phyloP scores from a whole-genome alignment of 2,329 filamentous ascomycete species.

The Sporothrix curviconia region DNA sequence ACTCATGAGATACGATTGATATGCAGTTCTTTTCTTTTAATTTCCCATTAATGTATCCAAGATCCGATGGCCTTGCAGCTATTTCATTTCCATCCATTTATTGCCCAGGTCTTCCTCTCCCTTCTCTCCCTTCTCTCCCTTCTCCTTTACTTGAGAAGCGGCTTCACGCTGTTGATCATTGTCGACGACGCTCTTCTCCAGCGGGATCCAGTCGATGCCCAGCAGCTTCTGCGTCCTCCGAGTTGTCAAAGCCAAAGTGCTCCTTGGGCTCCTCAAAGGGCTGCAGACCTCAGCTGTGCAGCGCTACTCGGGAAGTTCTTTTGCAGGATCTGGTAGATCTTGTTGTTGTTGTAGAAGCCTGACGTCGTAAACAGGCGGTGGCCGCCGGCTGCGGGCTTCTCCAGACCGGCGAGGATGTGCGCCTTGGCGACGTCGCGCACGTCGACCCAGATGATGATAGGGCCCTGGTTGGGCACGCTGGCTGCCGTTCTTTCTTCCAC shows the following conservation, averaged over 20 bases:
- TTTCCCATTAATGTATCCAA: not conserved
- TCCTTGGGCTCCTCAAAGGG: constrained; percentile 36
- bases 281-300: constrained; percentile 40
- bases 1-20: no score
- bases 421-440: constrained; percentile 50
- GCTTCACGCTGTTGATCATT: constrained; percentile 57
- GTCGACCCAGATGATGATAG: constrained; percentile 45
- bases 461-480: constrained; percentile 35
- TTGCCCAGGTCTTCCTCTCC: no score
- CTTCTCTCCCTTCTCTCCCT: no score
- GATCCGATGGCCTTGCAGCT: no score
- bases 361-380: constrained; percentile 45
- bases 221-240: constrained; percentile 51
- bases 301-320: constrained; percentile 42
- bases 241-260: constrained; percentile 52
- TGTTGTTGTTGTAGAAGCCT: constrained; percentile 41
- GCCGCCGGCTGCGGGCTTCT: constrained; percentile 41
- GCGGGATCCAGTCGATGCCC: constrained; percentile 53
- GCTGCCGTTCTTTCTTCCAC: constrained; percentile 36
- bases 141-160: constrained; percentile 3
- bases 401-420: constrained; percentile 45
- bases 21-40: not conserved
- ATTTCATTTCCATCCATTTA: no score
- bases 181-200: constrained; percentile 59
- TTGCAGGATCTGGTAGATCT: constrained; percentile 38